Evolutionary conservation across 495 filamentous ascomycete species (phyloP).

Genomic region (Margaritispora aquatica): DNA sequence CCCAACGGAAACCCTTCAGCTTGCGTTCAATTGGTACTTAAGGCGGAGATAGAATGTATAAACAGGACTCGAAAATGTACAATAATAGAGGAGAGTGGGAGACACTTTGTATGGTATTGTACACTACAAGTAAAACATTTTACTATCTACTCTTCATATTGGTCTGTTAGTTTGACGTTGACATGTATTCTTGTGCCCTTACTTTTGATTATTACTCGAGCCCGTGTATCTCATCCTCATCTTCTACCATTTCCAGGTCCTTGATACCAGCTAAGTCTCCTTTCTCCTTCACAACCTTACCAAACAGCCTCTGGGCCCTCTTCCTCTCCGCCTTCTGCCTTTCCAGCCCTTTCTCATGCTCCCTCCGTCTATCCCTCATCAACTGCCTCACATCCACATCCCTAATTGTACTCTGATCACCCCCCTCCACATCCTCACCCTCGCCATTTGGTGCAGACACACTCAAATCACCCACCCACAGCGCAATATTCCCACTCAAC

Average conservation of each 20-base stretch:
- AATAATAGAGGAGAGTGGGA: constrained; percentile 14
- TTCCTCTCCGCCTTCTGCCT: constrained; percentile 6
- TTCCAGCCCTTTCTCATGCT: constrained; percentile 12
- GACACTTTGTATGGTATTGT: neutral
- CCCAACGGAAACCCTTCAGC: constrained; percentile 49
- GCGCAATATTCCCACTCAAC: constrained; percentile 53
- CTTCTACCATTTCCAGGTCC: neutral
- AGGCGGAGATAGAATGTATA: constrained; percentile 43
- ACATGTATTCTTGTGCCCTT: no score
- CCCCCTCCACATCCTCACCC: neutral
- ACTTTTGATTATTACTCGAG: neutral
- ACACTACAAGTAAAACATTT: neutral
- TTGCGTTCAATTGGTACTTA: constrained; percentile 93
- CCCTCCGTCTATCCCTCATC: constrained; percentile 3
- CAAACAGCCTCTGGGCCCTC: constrained; percentile 8
- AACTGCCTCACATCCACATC: constrained; percentile 9
- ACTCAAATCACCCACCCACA: constrained; percentile 56
- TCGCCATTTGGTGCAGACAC: constrained; percentile 9
- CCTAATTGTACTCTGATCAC: neutral
- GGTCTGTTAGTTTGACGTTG: no score
- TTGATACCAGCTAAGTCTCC: constrained; percentile 10
- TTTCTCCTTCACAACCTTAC: constrained; percentile 9
- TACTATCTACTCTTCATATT: neutral
- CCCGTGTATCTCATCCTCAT: neutral
- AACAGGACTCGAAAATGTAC: constrained; percentile 18